Base-by-base conservation (phyloP, 768 basidiomycete genomes). In the Sarcomyxa edulis region DNA sequence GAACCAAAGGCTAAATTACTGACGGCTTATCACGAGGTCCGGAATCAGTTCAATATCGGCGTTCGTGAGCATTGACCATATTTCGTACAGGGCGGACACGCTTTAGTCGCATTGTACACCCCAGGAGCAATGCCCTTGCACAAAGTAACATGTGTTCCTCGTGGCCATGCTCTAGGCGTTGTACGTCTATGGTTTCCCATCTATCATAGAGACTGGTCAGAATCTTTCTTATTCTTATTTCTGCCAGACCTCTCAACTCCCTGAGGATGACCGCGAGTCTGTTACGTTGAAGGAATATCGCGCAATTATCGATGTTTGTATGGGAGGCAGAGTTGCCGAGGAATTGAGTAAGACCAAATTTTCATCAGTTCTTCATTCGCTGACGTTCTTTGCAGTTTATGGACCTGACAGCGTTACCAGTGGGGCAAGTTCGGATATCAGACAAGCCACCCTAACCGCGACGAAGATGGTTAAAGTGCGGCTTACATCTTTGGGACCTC, bases 91-190 rank as follows among this genome's bases (percentile, higher is more conserved):
- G 89, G 88, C 44, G 93, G 91, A 24, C 93, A 97, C 58, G 91
- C 94, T 20, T 72, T 97, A n/a, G 82, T 93, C 18, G 93, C 95
- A 5, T 66, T 98, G 33, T 92, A 92, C 58, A 98, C 96, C 1
- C 77, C 88, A 45, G 95, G 94, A 35, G 92, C 94, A 29, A 92
- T 93, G 78, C 96, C 96, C 28, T 64, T 99, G 46, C 94, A 98
- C 62, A 96, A 96, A 66, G 95, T 98, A 23, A 98, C 95, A 18
- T 96, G 95, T 57, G 78, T 99, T 37, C 95, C 95, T 27, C 86
- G 96, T 50, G 96, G 96, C 19, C 87, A 95, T 55, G 86, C 93
- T 15, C 72, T 98, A 31, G 93, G 94, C 40, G 65, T 86, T 48
- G 88, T 91, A 65, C 48, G 82, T 74, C 43, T 32, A 22, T 18